Evolutionary conservation across 2,329 filamentous ascomycete genomes (phyloP).

Genomic region (Fusarium goolgardi): DNA sequence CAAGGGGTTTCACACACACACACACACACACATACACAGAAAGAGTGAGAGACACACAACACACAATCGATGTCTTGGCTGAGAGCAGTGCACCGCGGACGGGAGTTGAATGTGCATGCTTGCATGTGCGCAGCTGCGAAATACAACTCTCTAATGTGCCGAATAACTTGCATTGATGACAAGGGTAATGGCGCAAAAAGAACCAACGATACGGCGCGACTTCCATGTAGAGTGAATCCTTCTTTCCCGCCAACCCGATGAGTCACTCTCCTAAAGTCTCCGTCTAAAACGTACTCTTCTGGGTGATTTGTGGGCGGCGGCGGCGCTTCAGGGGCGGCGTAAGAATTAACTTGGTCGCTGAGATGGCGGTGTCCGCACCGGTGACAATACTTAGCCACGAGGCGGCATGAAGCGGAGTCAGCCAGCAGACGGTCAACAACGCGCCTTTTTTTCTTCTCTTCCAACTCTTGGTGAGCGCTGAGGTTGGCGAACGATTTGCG

Average conservation of each 20-base stretch:
- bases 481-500: constrained; percentile 22
- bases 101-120: constrained; percentile 39
- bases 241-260: constrained; percentile 38
- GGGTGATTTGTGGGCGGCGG: constrained; percentile 35
- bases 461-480: constrained; percentile 12
- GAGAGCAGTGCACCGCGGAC: constrained; percentile 34
- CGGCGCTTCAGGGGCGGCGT: constrained; percentile 34
- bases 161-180: constrained; percentile 38
- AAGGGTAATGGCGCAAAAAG: constrained; percentile 27
- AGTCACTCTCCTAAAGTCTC: constrained; percentile 37
- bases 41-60: not conserved
- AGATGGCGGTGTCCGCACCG: constrained; percentile 39
- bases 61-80: constrained; percentile 14
- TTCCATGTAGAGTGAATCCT: constrained; percentile 25
- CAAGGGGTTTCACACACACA: constrained; percentile 38
- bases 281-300: constrained; percentile 30
- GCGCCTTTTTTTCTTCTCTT: constrained; percentile 4
- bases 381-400: constrained; percentile 41
- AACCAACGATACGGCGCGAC: constrained; percentile 26
- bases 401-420: constrained; percentile 38
- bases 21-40: not conserved
- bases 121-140: constrained; percentile 20
- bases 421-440: constrained; percentile 36
- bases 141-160: constrained; percentile 41
- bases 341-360: constrained; percentile 30